Evolutionary conservation across 805 yeast species (phyloP).

Genomic region (Cyberlindnera suaveolens): DNA sequence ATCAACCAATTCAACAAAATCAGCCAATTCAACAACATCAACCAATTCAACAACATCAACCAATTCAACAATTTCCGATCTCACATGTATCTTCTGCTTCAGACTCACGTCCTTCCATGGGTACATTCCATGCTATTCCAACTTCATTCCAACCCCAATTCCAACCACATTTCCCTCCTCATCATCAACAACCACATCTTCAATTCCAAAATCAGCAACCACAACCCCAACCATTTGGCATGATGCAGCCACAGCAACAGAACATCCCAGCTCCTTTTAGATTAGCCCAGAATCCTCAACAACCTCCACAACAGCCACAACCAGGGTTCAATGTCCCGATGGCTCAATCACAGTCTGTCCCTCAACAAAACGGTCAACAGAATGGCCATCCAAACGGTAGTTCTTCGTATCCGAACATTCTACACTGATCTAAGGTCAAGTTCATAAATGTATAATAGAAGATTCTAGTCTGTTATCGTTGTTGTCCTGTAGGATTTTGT

Average conservation of each 20-base stretch:
- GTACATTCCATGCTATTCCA: background rate
- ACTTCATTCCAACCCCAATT: background rate
- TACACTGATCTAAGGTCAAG: too few relatives aligned
- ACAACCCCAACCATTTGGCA: background rate
- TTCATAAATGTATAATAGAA: too few relatives aligned
- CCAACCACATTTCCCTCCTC: conserved; percentile 3
- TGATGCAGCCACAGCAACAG: too few relatives aligned
- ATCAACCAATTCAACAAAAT: background rate
- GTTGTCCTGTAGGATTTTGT: too few relatives aligned
- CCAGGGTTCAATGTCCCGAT: background rate
- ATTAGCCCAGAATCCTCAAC: background rate
- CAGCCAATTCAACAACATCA: background rate
- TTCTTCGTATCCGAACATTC: too few relatives aligned
- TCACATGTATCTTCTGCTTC: background rate
- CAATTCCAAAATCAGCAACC: background rate
- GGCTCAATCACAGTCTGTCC: background rate
- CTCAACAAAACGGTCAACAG: too few relatives aligned
- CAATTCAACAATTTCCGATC: conserved; percentile 1
- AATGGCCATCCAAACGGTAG: too few relatives aligned
- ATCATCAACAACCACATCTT: conserved; percentile 1
- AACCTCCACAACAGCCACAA: conserved; percentile 1
- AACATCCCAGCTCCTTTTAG: background rate
- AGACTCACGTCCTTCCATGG: too few relatives aligned
- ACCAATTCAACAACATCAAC: background rate
- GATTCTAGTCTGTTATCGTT: too few relatives aligned